phyloP scores from a whole-genome alignment of 768 basidiomycete genomes.

The Leccinum rimulosum region DNA sequence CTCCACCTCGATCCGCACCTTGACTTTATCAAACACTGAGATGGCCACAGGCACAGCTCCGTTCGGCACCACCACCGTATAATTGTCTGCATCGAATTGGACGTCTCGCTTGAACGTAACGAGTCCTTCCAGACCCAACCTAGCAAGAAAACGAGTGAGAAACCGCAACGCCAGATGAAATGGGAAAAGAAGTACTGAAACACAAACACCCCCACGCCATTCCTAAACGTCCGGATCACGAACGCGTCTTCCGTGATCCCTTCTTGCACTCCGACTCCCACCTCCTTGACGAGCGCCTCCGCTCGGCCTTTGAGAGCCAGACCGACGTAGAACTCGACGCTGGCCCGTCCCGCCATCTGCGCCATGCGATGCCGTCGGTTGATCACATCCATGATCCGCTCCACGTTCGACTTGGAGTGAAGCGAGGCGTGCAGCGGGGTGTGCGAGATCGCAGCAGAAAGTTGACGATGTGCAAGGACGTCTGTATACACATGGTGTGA shows the following conservation, averaged over 20 bases:
- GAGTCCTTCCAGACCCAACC: constrained; percentile 62
- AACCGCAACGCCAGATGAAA: not conserved
- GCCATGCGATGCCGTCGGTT: constrained; percentile 94
- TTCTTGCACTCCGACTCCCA: constrained; percentile 14
- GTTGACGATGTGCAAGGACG: constrained; percentile 91
- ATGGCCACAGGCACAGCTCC: constrained; percentile 50
- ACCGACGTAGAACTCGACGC: constrained; percentile 97
- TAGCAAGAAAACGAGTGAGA: constrained; percentile 24
- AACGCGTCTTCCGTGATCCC: constrained; percentile 79
- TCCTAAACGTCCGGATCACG: constrained; percentile 91
- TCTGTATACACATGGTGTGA: constrained; percentile 45
- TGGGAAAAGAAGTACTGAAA: constrained; percentile 60
- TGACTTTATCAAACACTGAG: constrained; percentile 92
- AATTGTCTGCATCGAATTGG: constrained; percentile 89
- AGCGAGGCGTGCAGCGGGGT: constrained; percentile 80
- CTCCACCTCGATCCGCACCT: constrained; percentile 85
- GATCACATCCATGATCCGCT: constrained; percentile 79
- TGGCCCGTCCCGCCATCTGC: constrained; percentile 95
- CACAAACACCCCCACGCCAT: constrained; percentile 96
- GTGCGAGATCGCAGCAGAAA: constrained; percentile 86
- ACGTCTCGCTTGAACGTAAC: constrained; percentile 91
- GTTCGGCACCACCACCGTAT: constrained; percentile 71
- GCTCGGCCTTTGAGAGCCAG: constrained; percentile 78
- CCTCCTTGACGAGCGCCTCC: constrained; percentile 34
- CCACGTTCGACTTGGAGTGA: constrained; percentile 86